Conservation (phyloP, 352 stramenopile species). For the Pseudoperonospora humuli region DNA sequence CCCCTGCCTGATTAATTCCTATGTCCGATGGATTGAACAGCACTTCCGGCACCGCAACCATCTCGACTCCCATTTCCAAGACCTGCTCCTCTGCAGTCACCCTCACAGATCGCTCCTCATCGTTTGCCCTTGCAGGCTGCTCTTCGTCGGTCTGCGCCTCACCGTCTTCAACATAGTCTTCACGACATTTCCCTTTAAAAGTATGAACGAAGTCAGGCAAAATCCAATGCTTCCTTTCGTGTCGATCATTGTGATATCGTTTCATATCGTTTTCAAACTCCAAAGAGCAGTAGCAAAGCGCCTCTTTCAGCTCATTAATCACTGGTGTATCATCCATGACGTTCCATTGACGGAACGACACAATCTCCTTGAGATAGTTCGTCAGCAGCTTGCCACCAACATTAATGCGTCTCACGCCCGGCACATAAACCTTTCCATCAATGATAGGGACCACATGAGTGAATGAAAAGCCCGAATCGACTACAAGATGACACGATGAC, state of each 20-base stretch:
- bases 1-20: slow-evolving; percentile 77
- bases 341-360: slow-evolving; percentile 95
- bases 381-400: slow-evolving; percentile 94
- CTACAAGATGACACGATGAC: slow-evolving; percentile 66
- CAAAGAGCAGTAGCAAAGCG: slow-evolving; percentile 85
- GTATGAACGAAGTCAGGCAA: slow-evolving; percentile 76
- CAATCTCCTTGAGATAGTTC: slow-evolving; percentile 95
- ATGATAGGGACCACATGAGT: slow-evolving; percentile 92
- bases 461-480: slow-evolving; percentile 95
- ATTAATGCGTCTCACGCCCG: slow-evolving; percentile 74
- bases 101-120: slow-evolving; percentile 3
- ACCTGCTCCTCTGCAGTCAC: slow-evolving; percentile 41
- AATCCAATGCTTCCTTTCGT: slow-evolving; percentile 55
- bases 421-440: slow-evolving; percentile 38
- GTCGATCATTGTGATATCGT: slow-evolving; percentile 29
- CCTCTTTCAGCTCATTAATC: slow-evolving; percentile 84
- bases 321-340: slow-evolving; percentile 88
- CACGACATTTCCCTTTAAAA: slow-evolving; percentile 41
- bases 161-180: slow-evolving; percentile 17
- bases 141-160: slow-evolving; percentile 17
- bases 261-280: slow-evolving; percentile 79
- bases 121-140: slow-evolving; percentile 20
- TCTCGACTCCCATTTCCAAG: slow-evolving; percentile 81
- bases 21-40: slow-evolving; percentile 91
- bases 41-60: slow-evolving; percentile 85